Conservation (phyloP, 768 basidiomycete genomes). For the Suillus subluteus region DNA sequence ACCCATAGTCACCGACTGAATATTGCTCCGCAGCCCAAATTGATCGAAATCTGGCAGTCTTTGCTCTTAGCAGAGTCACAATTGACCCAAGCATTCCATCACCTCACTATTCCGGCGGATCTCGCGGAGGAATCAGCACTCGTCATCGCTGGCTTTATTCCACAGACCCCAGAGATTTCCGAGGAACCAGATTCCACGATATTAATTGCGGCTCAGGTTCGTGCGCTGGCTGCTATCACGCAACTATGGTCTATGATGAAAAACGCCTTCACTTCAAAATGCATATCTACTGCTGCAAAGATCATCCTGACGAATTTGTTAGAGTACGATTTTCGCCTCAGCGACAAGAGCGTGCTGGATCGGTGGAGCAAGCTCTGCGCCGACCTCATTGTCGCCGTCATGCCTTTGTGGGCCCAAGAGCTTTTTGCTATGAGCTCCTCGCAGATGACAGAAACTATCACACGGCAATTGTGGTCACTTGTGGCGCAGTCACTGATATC, state of each 20-base stretch:
- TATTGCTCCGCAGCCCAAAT: constrained; percentile 34
- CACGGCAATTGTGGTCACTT: constrained; percentile 51
- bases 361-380: constrained; percentile 55
- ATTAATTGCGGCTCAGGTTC: constrained; percentile 34
- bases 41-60: constrained; percentile 55
- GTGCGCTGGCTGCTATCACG: constrained; percentile 42
- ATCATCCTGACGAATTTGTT: constrained; percentile 49
- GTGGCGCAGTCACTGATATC: constrained; percentile 40
- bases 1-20: constrained; percentile 11
- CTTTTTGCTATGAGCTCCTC: constrained; percentile 32
- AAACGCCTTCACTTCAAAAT: constrained; percentile 46
- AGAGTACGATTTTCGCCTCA: constrained; percentile 44
- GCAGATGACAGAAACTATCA: constrained; percentile 23
- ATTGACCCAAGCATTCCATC: constrained; percentile 41
- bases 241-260: constrained; percentile 57
- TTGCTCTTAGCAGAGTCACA: constrained; percentile 56
- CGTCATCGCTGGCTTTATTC: constrained; percentile 42
- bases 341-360: constrained; percentile 40
- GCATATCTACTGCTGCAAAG: constrained; percentile 49
- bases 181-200: constrained; percentile 17
- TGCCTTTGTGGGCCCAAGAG: constrained; percentile 43
- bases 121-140: constrained; percentile 39
- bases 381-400: constrained; percentile 46
- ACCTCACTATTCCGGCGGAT: constrained; percentile 38
- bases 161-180: background rate